Base-by-base conservation (phyloP, 2,329 filamentous ascomycete species). In the Dactylella cylindrospora region DNA sequence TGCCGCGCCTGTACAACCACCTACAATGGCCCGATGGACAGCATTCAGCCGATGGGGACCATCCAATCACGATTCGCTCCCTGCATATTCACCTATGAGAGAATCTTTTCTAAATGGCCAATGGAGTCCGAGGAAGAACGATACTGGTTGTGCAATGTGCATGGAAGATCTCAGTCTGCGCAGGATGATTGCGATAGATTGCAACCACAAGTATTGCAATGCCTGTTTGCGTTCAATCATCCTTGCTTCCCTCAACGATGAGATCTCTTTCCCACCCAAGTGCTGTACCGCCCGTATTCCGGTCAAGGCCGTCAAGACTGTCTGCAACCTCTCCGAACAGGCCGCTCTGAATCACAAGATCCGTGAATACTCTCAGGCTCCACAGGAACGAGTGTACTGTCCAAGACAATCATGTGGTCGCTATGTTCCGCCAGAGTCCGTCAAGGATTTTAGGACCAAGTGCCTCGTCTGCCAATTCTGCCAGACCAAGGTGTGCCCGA, bases 21-120 rank as follows among this genome's bases (percentile, higher is more conserved):
- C n/a, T n/a, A n/a, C n/a, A n/a, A 61, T 61, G 55, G 55, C 55
- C 13, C 43, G 55, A 10, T 61, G 55, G 55, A 61, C 55, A 17
- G 41, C 55, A 22, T 61, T 61, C 19, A 61, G 55, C 32, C 52
- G 49, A 41, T 61, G 55, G 55, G 55, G 55, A 10, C 55, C 55
- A 1, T 51, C 55, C 13, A 61, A 53, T 28, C 47, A 43, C 15
- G 55, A 61, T 17, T 61, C 55, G 6, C 32, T 61, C 9, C 55
- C 55, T n/a, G 55, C 55, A 1, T 61, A 61, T 29, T 61, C 55
- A 2, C 55, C 55, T 13, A 61, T 61, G 55, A 52, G 55, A 22
- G 55, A 61, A 13, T 61, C 55, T n/a, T 61, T 61, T 49, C 25
- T 53, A 22, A 38, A 31, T 5, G 38, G 23, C 4, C 8, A 52